phyloP scores from a whole-genome alignment of 2,329 filamentous ascomycete species.

The Xylaria polymorpha region DNA sequence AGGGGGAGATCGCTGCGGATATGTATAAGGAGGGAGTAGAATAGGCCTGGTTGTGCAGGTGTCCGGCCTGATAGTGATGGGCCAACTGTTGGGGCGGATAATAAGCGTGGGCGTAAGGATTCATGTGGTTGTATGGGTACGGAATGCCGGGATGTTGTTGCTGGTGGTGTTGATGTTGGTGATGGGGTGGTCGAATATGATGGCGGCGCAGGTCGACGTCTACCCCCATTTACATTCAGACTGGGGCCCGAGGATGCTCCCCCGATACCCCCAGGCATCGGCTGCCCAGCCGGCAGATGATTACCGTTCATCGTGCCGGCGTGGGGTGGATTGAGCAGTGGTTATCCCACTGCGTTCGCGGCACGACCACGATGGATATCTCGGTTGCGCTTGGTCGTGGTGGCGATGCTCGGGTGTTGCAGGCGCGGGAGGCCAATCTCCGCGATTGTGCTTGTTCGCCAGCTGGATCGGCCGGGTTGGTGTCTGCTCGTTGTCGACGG shows the following conservation, averaged over 20 bases:
- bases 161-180: conserved; percentile 46
- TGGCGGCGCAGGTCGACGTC: conserved; percentile 55
- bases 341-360: conserved; percentile 48
- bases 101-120: conserved; percentile 62
- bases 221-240: conserved; percentile 47
- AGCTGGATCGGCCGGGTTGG: conserved; percentile 14
- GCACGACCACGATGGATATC: conserved; percentile 6
- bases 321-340: conserved; percentile 59
- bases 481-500: conserved; percentile 8
- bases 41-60: conserved; percentile 60
- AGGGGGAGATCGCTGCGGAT: conserved; percentile 47
- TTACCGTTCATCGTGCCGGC: conserved; percentile 81
- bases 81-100: conserved; percentile 63
- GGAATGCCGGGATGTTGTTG: conserved; percentile 55
- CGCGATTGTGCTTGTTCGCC: conserved; percentile 13
- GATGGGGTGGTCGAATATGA: conserved; percentile 51
- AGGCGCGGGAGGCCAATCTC: conserved; percentile 17
- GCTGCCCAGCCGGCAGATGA: conserved; percentile 82
- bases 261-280: conserved; percentile 59
- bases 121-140: conserved; percentile 62
- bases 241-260: conserved; percentile 46
- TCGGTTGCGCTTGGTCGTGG: conserved; percentile 19
- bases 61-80: conserved; percentile 67
- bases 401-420: conserved; percentile 13
- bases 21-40: conserved; percentile 58